A percentile compares a stretch with the other conserved stretches of the same genome.
Evolutionary conservation across 257 asterid species (phyloP).

Genomic region (Nemophila menziesii): DNA sequence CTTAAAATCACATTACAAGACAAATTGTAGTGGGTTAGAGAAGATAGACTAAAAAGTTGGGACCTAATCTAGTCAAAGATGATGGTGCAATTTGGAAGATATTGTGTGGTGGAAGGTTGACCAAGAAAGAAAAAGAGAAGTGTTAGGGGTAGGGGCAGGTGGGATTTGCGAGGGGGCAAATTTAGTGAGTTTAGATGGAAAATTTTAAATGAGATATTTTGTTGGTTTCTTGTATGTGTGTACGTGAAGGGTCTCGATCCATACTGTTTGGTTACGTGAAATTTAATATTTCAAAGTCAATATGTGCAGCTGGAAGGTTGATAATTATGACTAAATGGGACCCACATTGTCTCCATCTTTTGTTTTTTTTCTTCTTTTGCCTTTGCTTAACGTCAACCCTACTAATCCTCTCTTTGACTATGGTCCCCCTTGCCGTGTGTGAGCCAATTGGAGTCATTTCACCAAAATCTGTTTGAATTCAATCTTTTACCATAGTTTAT

Average conservation of each 20-base stretch:
- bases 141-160: constrained; percentile 7
- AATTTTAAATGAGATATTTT: neutral
- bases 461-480: no score
- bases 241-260: constrained; percentile 5
- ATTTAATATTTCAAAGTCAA: constrained; percentile 11
- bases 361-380: neutral
- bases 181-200: neutral
- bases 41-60: no score
- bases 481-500: no score
- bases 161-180: constrained; percentile 9
- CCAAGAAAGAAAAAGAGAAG: constrained; percentile 1
- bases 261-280: constrained; percentile 1
- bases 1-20: no score
- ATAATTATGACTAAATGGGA: neutral
- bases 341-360: neutral
- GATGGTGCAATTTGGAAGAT: constrained; percentile 5
- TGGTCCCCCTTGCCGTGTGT: constrained; percentile 4
- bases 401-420: constrained; percentile 2
- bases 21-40: no score
- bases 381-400: constrained; percentile 10
- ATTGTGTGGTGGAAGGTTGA: constrained; percentile 16
- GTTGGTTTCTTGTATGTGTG: neutral
- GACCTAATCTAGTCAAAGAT: constrained; percentile 14
- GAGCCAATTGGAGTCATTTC: neutral
- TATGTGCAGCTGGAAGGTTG: constrained; percentile 7